A percentile compares a stretch with the other conserved stretches of the same genome.
These are phyloP conservation scores for Candida namnaoensis DNA, from an alignment of 805 yeast genomes.

Conservation along the genomic window DNA sequence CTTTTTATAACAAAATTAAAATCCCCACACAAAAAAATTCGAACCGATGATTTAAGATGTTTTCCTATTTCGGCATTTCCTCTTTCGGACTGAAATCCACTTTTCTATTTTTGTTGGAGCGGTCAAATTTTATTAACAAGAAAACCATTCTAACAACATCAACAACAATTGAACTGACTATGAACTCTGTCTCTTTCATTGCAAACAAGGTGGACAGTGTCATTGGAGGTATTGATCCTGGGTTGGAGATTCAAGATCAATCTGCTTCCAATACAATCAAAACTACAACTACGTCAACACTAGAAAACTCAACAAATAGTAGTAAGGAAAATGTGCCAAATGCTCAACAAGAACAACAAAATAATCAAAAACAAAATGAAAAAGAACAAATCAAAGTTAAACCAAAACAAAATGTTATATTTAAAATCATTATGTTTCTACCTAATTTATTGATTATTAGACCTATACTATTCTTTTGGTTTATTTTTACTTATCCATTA, in stretches of 20 bases:
- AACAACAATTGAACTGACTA: background rate
- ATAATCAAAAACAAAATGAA: background rate
- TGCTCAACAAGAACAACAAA: background rate
- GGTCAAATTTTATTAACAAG: too few relatives aligned
- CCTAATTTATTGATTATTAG: constrained; percentile 42
- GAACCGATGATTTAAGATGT: too few relatives aligned
- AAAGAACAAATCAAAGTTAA: constrained; percentile 1
- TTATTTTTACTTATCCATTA: constrained; percentile 48
- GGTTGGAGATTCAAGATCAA: background rate
- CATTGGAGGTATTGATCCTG: background rate
- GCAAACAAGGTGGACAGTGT: background rate
- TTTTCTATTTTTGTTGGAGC: too few relatives aligned
- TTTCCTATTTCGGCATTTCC: too few relatives aligned
- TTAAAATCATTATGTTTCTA: constrained; percentile 27
- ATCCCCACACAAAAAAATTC: too few relatives aligned
- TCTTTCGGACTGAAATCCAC: too few relatives aligned
- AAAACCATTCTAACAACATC: too few relatives aligned
- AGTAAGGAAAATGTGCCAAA: constrained; percentile 1
- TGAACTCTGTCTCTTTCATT: background rate
- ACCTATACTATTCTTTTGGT: constrained; percentile 43
- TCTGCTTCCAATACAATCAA: background rate
- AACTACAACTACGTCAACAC: background rate
- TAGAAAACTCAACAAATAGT: background rate
- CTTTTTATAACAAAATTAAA: too few relatives aligned
- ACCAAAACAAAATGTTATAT: constrained; percentile 12